Evolutionary conservation across 805 yeast genomes (phyloP), one percentile per base, ranked within the genome.

Genomic region (Ogataea ganodermae): DNA sequence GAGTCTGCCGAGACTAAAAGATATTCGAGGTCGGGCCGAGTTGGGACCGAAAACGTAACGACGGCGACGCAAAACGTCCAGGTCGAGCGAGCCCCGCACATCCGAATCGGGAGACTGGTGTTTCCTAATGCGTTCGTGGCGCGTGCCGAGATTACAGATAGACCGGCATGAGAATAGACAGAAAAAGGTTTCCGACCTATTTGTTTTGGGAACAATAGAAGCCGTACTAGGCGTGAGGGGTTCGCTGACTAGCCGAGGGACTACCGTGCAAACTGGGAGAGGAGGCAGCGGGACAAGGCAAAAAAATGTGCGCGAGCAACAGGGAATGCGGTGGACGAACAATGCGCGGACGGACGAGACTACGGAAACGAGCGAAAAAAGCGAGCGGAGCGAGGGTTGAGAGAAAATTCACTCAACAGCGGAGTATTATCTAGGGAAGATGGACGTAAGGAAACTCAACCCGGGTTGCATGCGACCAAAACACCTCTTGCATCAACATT

Each of bases 141-240:
- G 40, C 24, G 31, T 24, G 31, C 40, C 40, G 22, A 36, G 24
- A 36, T 7, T 18, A 33, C 13, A 18, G 16, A 13, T 5, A 23
- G 17, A 35, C 40, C 40, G 40, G 31, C 31, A 36, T 23, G 16
- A 9, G 14, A 20, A 33, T 5, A 17, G 23, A n/a, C 37, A 33
- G n/a, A 36, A 36, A 36, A 22, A 22, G 28, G 40, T 36, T 36
- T 36, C 40, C 40, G 40, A 36, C 31, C 20, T 36, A 24, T n/a
- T 12, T 21, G 40, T 14, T 36, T 36, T 36, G 21, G 31, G 31
- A 36, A 36, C 40, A 36, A 36, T 36, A 36, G 31, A 14, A 3
- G 27, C 31, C 30, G 16, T n/a, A 36, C 17, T 23, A 23, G 40
- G 40, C 31, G 40, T 24, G 40, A 36, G 40, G 40, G 40, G 40